Evolutionary conservation across 2,329 filamentous ascomycete species (phyloP).

Genomic region (Dactylellina leptospora): DNA sequence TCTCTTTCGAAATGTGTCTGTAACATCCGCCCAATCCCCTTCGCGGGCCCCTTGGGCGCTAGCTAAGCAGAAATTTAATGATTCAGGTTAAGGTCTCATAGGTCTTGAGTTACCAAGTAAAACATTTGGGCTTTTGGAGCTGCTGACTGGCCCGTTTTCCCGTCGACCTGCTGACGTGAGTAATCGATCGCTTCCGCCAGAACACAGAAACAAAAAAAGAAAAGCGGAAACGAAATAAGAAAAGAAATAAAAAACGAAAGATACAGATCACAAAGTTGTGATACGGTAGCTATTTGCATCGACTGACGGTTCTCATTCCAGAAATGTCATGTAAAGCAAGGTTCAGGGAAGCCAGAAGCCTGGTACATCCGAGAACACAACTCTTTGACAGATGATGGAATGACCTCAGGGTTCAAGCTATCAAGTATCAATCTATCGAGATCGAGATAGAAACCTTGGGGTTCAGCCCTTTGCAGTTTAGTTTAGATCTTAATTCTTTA

Average conservation of each 20-base stretch:
- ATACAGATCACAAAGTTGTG: not conserved
- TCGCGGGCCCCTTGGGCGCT: not conserved
- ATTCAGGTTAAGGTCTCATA: not conserved
- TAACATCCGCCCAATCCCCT: slow-evolving; percentile 27
- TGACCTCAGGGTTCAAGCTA: too few relatives aligned
- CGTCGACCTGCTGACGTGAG: slow-evolving; percentile 14
- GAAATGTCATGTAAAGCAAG: too few relatives aligned
- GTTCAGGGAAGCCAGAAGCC: too few relatives aligned
- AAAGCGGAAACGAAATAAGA: not conserved
- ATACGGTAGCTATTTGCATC: too few relatives aligned
- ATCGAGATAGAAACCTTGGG: not conserved
- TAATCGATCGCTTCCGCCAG: slow-evolving; percentile 4
- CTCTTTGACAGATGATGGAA: slow-evolving; percentile 2
- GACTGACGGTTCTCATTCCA: too few relatives aligned
- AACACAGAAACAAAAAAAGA: slow-evolving; percentile 1
- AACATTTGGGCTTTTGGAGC: not conserved
- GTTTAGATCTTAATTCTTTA: not conserved
- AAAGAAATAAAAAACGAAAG: too few relatives aligned
- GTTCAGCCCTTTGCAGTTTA: slow-evolving; percentile 11
- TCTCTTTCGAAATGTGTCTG: not conserved
- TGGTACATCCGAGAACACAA: too few relatives aligned
- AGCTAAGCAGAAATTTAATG: not conserved
- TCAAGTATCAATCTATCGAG: not conserved
- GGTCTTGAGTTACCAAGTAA: too few relatives aligned
- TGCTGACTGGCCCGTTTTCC: not conserved